Conservation (phyloP, 306 rosid genomes). For the Cucurbita ficifolia region DNA sequence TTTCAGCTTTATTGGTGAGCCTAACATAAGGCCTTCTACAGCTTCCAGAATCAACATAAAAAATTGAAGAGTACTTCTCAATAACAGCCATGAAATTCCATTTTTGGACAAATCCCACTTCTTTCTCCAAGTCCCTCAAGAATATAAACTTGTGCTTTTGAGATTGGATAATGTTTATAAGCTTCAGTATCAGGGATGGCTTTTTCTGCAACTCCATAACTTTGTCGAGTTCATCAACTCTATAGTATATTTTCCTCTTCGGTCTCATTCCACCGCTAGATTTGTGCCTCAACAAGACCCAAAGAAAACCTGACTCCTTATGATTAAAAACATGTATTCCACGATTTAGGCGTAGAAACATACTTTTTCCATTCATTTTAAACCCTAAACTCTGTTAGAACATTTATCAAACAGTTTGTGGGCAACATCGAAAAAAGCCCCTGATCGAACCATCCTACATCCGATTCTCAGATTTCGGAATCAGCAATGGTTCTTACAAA, state of each 20-base stretch:
- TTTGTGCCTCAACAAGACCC: conserved; percentile 23
- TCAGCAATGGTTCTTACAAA: conserved; percentile 58
- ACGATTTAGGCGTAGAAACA: background rate
- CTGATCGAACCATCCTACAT: background rate
- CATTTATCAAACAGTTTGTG: background rate
- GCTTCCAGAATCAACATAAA: conserved; percentile 37
- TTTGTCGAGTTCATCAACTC: conserved; percentile 54
- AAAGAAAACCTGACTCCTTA: conserved; percentile 5
- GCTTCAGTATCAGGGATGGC: conserved; percentile 49
- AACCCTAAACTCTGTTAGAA: background rate
- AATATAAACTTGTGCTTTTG: conserved; percentile 23
- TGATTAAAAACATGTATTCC: background rate
- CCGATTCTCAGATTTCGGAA: conserved; percentile 21
- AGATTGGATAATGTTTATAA: conserved; percentile 51
- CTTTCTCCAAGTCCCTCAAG: conserved; percentile 62
- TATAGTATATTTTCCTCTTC: conserved; percentile 54
- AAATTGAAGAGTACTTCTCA: conserved; percentile 48
- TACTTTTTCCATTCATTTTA: background rate
- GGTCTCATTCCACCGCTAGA: conserved; percentile 68
- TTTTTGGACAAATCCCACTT: conserved; percentile 73
- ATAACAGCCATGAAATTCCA: conserved; percentile 80
- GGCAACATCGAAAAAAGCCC: background rate
- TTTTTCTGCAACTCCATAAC: conserved; percentile 71
- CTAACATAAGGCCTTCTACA: conserved; percentile 31
- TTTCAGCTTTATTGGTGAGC: conserved; percentile 38